Conservation (phyloP, 805 yeast genomes). For the Starmerella floricola region DNA sequence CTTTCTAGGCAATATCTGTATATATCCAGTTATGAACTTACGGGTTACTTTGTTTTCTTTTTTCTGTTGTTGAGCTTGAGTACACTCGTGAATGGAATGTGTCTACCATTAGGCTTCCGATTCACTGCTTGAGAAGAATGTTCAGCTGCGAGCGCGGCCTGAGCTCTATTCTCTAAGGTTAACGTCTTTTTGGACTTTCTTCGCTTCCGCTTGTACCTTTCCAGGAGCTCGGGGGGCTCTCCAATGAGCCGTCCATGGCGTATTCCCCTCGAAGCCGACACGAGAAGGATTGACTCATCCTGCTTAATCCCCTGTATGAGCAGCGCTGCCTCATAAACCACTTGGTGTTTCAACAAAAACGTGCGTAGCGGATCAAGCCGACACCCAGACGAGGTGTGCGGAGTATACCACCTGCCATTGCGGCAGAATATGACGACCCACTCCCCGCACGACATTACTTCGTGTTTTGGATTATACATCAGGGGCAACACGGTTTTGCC, state of each 20-base stretch:
- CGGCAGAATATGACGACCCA: constrained; percentile 7
- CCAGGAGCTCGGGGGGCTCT: neutral
- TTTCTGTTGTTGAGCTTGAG: neutral
- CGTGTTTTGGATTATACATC: constrained; percentile 9
- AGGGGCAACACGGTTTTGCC: constrained; percentile 1
- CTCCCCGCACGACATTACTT: constrained; percentile 9
- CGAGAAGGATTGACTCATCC: constrained; percentile 8
- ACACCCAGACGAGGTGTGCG: constrained; percentile 7
- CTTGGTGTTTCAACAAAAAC: constrained; percentile 4
- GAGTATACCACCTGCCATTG: constrained; percentile 11
- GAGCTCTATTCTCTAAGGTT: neutral
- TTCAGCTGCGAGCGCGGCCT: neutral
- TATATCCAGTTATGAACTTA: neutral
- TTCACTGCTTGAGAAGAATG: neutral
- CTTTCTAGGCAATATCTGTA: too few species aligned
- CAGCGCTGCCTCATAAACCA: constrained; percentile 3
- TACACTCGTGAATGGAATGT: neutral
- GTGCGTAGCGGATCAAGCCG: constrained; percentile 10
- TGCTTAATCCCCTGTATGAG: neutral
- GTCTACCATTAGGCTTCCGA: neutral
- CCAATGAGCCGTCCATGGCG: constrained; percentile 1
- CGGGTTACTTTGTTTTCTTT: neutral
- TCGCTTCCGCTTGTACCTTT: constrained; percentile 2
- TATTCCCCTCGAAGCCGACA: constrained; percentile 5
- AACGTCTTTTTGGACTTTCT: neutral